These are phyloP conservation scores for Amaranthus cruentus DNA, from an alignment of 148 eudicot genomes.

Conservation along the genomic window DNA sequence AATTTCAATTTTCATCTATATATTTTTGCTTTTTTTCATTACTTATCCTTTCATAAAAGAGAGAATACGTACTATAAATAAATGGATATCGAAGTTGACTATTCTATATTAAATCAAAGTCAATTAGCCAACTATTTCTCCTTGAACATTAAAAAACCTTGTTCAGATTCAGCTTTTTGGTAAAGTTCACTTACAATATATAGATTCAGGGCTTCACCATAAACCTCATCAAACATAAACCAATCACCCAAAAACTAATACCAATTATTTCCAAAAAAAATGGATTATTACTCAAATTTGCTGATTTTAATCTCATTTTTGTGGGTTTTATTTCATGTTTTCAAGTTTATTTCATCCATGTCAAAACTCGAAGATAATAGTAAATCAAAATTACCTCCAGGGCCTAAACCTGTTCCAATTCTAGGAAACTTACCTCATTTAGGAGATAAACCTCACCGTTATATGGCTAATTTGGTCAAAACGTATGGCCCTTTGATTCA, in stretches of 20 bases:
- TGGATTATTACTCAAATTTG: conserved; percentile 2
- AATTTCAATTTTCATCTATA: too few species aligned
- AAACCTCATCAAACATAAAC: background rate
- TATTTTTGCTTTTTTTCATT: too few species aligned
- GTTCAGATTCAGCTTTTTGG: background rate
- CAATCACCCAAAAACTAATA: background rate
- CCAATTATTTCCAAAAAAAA: background rate
- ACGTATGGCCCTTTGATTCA: background rate
- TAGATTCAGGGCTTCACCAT: background rate
- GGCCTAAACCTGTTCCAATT: conserved; percentile 3
- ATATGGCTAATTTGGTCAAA: background rate
- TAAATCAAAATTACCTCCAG: background rate
- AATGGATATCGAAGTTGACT: background rate
- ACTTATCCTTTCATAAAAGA: too few species aligned
- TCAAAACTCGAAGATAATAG: background rate
- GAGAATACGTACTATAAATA: too few species aligned
- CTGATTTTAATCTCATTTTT: background rate
- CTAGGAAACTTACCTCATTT: conserved; percentile 5
- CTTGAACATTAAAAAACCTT: background rate
- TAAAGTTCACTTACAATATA: background rate
- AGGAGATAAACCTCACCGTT: conserved; percentile 2
- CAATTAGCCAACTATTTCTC: too few species aligned
- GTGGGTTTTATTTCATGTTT: background rate
- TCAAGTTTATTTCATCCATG: background rate
- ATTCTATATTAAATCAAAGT: background rate